Evolutionary conservation across 2,329 filamentous ascomycete species (phyloP).

Genomic region (Pestalotiopsis sp.): DNA sequence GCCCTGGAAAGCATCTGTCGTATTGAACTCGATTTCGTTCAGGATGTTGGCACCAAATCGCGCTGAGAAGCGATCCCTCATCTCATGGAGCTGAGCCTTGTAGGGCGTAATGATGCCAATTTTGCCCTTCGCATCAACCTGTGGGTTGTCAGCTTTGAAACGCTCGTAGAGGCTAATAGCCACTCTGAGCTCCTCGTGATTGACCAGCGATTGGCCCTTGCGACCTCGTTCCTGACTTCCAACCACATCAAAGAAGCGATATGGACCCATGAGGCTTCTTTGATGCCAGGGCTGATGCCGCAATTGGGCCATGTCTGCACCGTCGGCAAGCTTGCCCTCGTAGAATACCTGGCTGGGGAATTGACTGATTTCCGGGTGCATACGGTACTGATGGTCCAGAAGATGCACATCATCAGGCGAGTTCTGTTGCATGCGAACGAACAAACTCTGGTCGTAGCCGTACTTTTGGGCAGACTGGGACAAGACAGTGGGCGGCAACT

Average conservation of each 20-base stretch:
- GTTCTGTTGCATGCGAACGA: conserved; percentile 97
- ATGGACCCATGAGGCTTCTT: conserved; percentile 81
- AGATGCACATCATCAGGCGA: conserved; percentile 87
- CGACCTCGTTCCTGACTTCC: conserved; percentile 82
- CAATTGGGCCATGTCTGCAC: conserved; percentile 76
- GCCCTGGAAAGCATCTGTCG: conserved; percentile 96
- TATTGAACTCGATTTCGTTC: conserved; percentile 92
- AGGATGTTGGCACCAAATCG: conserved; percentile 76
- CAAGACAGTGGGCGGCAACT: conserved; percentile 92
- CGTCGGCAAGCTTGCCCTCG: conserved; percentile 83
- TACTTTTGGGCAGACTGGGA: conserved; percentile 91
- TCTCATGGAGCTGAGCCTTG: conserved; percentile 84
- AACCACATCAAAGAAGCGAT: conserved; percentile 95
- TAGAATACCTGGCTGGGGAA: conserved; percentile 95
- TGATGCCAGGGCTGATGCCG: conserved; percentile 84
- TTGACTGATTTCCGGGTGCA: conserved; percentile 94
- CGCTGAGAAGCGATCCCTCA: conserved; percentile 74
- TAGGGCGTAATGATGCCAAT: conserved; percentile 98
- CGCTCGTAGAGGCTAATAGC: conserved; percentile 84
- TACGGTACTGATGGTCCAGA: conserved; percentile 97
- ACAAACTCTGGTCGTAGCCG: conserved; percentile 96
- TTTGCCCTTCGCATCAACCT: conserved; percentile 75
- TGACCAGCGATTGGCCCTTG: conserved; percentile 87
- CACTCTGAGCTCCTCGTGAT: conserved; percentile 82
- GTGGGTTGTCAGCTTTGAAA: conserved; percentile 71